Conservation (phyloP, 495 filamentous ascomycete species). For the Neurospora tetraspora region DNA sequence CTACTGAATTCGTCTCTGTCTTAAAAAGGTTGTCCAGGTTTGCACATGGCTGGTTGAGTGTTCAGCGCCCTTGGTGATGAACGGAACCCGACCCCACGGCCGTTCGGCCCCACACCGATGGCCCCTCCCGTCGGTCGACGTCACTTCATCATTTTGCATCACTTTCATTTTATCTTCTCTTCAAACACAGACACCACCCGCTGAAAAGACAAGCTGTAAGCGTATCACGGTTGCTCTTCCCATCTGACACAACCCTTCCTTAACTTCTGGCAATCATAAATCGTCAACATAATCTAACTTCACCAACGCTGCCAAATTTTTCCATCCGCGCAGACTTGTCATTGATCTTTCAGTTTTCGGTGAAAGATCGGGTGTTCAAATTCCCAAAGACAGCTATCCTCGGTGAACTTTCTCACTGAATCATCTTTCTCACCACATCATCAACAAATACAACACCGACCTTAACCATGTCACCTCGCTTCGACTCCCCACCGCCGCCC, state of each 20-base stretch:
- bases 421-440: neutral
- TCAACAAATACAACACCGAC: neutral
- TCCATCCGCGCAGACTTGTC: neutral
- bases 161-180: neutral
- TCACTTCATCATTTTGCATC: neutral
- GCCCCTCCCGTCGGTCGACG: neutral
- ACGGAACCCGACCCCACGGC: neutral
- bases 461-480: conserved; percentile 7
- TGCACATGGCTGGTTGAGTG: neutral
- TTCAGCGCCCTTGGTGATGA: neutral
- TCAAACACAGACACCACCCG: neutral
- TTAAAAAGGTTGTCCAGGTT: neutral
- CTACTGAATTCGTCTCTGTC: neutral
- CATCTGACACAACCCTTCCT: neutral
- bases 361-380: neutral
- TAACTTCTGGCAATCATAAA: neutral
- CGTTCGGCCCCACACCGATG: neutral
- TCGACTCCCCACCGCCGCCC: conserved; percentile 12
- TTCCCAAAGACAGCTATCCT: neutral
- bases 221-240: neutral
- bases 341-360: neutral
- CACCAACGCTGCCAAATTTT: neutral
- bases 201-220: neutral
- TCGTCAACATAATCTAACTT: neutral
- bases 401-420: neutral